Evolutionary conservation across 2,329 filamentous ascomycete species (phyloP).

Genomic region (Stachybotrys chlorohalonatus): DNA sequence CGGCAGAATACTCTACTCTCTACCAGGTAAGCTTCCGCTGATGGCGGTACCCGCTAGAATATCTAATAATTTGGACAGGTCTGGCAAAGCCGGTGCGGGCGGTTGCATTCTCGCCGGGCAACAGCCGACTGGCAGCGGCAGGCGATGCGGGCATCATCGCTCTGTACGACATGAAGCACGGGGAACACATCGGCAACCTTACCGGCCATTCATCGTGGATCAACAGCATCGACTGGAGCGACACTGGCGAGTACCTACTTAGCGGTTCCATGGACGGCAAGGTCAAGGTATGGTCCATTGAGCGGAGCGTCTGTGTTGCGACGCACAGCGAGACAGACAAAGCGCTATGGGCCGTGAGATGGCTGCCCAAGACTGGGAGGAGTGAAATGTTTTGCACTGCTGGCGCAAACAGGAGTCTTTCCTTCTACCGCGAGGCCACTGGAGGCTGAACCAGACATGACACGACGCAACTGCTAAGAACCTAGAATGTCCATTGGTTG

Average conservation of each 20-base stretch:
- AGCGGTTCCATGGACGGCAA: constrained; percentile 89
- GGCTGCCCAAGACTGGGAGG: constrained; percentile 65
- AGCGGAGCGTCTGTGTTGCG: constrained; percentile 74
- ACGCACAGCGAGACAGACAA: constrained; percentile 89
- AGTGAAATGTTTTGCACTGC: constrained; percentile 69
- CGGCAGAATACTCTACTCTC: constrained; percentile 73
- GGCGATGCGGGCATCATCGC: constrained; percentile 85
- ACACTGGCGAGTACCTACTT: constrained; percentile 83
- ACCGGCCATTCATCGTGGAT: constrained; percentile 78
- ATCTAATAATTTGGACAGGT: constrained; percentile 35
- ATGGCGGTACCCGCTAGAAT: background rate
- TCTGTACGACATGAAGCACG: constrained; percentile 84
- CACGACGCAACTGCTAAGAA: background rate
- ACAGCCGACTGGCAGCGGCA: constrained; percentile 76
- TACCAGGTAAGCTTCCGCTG: constrained; percentile 53
- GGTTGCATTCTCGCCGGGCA: constrained; percentile 80
- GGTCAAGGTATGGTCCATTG: constrained; percentile 91
- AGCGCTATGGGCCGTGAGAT: constrained; percentile 73
- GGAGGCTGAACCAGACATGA: constrained; percentile 37
- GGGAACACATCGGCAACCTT: constrained; percentile 85
- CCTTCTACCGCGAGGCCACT: constrained; percentile 79
- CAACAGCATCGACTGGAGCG: constrained; percentile 84
- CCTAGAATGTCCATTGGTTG: background rate
- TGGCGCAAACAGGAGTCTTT: constrained; percentile 65
- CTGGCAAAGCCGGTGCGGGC: constrained; percentile 79